Percentiles rank a stretch among this genome's conserved stretches.
These are phyloP conservation scores for Beauveria rudraprayagi DNA, from an alignment of 2,329 filamentous ascomycete genomes.

Conservation along the genomic window DNA sequence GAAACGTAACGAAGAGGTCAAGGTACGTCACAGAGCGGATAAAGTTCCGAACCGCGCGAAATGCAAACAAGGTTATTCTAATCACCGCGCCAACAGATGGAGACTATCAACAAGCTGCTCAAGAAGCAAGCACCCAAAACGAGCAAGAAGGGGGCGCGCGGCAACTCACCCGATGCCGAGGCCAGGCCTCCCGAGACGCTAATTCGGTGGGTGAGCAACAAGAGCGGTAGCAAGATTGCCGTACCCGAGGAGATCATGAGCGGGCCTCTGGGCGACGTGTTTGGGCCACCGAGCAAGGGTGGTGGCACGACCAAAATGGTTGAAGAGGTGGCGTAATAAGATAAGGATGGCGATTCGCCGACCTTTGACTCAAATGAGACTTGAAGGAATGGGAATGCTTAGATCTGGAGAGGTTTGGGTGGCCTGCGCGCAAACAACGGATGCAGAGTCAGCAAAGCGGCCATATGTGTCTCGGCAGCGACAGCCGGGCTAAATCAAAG, in stretches of 20 bases:
- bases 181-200: constrained; percentile 51
- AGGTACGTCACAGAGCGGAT: constrained; percentile 32
- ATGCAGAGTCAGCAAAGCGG: not conserved
- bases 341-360: not conserved
- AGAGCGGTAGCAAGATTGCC: constrained; percentile 52
- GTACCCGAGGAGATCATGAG: constrained; percentile 62
- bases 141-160: constrained; percentile 46
- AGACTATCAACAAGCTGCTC: constrained; percentile 83
- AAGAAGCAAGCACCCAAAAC: constrained; percentile 79
- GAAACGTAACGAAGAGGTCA: constrained; percentile 57
- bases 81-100: constrained; percentile 50
- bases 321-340: constrained; percentile 40
- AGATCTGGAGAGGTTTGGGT: not conserved
- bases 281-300: constrained; percentile 26
- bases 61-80: not conserved
- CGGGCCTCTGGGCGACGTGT: constrained; percentile 53
- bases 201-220: constrained; percentile 63
- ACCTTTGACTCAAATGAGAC: too few relatives aligned
- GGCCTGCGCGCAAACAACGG: not conserved
- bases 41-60: not conserved
- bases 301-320: constrained; percentile 41
- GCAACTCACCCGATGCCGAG: constrained; percentile 40
- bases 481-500: not conserved
- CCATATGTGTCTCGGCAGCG: not conserved
- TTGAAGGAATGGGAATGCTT: too few relatives aligned